Evolutionary conservation across 768 basidiomycete species (phyloP).

Genomic region (Lactifluus pinguis): DNA sequence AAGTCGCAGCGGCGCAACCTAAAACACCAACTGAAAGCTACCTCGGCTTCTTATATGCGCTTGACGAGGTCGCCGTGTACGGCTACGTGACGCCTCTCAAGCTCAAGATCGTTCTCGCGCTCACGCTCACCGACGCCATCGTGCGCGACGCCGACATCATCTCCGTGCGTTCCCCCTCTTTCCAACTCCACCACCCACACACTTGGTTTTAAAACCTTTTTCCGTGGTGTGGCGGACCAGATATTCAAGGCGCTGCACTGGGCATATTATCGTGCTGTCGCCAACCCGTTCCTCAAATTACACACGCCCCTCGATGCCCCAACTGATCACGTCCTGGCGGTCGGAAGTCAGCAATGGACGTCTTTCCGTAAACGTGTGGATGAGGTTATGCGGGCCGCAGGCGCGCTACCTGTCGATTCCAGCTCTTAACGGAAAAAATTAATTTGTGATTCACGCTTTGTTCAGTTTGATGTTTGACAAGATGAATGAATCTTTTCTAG

Average conservation of each 20-base stretch:
- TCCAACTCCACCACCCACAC: neutral
- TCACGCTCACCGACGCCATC: conserved; percentile 73
- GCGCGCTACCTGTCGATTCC: conserved; percentile 26
- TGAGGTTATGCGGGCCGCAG: conserved; percentile 57
- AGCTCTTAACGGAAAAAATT: neutral
- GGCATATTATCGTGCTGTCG: conserved; percentile 74
- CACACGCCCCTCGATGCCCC: conserved; percentile 29
- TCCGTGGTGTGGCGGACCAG: conserved; percentile 29
- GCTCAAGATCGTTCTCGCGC: conserved; percentile 75
- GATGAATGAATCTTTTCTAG: neutral
- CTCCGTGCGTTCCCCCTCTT: conserved; percentile 40
- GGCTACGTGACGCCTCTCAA: conserved; percentile 85
- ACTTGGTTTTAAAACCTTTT: too few relatives aligned
- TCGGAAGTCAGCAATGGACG: conserved; percentile 60
- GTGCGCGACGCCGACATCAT: conserved; percentile 74
- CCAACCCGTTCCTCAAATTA: conserved; percentile 81
- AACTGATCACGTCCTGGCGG: conserved; percentile 37
- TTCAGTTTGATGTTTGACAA: neutral
- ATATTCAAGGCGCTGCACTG: conserved; percentile 85
- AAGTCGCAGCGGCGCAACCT: conserved; percentile 31
- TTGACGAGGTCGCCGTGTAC: conserved; percentile 90
- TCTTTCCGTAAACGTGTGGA: conserved; percentile 64
- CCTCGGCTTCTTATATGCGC: conserved; percentile 76
- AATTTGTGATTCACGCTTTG: conserved; percentile 15
- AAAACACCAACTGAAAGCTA: conserved; percentile 67